phyloP scores from a whole-genome alignment of 352 stramenopile genomes.

The Albugo laibachii region DNA sequence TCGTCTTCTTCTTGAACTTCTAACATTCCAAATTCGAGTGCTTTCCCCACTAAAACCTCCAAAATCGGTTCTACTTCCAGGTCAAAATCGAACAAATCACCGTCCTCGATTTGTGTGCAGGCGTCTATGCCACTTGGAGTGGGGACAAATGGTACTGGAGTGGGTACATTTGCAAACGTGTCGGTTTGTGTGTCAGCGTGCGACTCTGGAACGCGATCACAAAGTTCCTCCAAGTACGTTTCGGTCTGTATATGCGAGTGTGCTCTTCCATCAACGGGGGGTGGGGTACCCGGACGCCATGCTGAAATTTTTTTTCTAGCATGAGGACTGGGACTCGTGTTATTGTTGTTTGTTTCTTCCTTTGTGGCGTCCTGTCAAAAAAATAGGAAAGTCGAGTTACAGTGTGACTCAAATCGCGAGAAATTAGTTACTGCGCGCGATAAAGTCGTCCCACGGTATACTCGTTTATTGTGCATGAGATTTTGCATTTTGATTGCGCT shows the following conservation, averaged over 20 bases:
- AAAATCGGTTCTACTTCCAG: conserved; percentile 88
- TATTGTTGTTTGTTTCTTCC: conserved; percentile 2
- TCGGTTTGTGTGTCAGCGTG: conserved; percentile 86
- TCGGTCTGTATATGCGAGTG: conserved; percentile 92
- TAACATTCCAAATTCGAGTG: conserved; percentile 84
- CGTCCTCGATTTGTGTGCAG: conserved; percentile 81
- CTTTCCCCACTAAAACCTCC: conserved; percentile 90
- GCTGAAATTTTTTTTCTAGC: conserved; percentile 1
- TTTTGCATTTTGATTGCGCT: conserved; percentile 51
- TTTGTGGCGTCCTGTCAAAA: neutral
- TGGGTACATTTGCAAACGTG: conserved; percentile 66
- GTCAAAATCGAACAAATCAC: conserved; percentile 92
- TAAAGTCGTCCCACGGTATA: conserved; percentile 89
- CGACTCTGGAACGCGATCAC: conserved; percentile 73
- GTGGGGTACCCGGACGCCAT: conserved; percentile 43
- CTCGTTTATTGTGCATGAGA: conserved; percentile 88
- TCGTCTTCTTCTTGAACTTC: conserved; percentile 91
- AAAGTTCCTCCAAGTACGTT: conserved; percentile 88
- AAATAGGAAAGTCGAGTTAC: neutral
- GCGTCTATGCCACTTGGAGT: conserved; percentile 74
- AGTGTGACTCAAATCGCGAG: conserved; percentile 19
- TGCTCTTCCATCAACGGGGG: conserved; percentile 56
- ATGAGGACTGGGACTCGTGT: conserved; percentile 2
- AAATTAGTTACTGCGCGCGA: conserved; percentile 9
- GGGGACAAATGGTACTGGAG: conserved; percentile 70